A percentile compares a stretch with the other conserved stretches of the same genome.
Conservation (phyloP, 108 stramenopile species). For the Cylindrotheca closterium region DNA sequence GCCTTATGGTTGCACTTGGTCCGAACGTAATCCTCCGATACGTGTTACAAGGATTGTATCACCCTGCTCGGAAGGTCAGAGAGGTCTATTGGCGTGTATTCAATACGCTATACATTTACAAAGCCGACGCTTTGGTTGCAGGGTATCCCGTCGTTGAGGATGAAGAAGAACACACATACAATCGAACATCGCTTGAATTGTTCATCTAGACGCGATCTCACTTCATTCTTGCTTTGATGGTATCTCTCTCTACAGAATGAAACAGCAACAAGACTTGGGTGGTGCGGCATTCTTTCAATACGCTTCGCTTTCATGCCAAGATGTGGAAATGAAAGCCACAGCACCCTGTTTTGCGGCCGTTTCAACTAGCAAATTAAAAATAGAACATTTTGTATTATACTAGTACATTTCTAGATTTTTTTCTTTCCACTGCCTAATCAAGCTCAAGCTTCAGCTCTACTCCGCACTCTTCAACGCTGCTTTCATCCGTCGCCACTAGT, state of each 20-base stretch:
- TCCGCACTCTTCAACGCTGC: not conserved
- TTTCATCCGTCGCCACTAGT: not conserved
- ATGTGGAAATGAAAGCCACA: too few relatives aligned
- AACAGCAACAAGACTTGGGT: too few relatives aligned
- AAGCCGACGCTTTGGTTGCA: constrained; percentile 92
- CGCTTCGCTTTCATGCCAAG: too few relatives aligned
- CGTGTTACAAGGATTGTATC: constrained; percentile 95
- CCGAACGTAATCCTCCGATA: constrained; percentile 90
- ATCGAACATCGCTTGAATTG: constrained; percentile 88
- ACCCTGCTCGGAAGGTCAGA: constrained; percentile 97
- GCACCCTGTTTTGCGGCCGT: too few relatives aligned
- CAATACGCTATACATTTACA: constrained; percentile 98
- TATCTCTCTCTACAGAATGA: not conserved
- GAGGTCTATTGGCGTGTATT: constrained; percentile 99
- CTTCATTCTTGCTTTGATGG: not conserved
- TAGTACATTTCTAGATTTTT: too few relatives aligned
- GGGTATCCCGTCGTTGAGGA: constrained; percentile 90
- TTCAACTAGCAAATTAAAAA: too few relatives aligned
- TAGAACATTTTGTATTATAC: too few relatives aligned
- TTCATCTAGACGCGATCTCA: constrained; percentile 73
- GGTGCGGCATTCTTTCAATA: too few relatives aligned
- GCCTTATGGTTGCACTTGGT: constrained; percentile 94
- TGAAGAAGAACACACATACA: constrained; percentile 87
- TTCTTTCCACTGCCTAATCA: too few relatives aligned
- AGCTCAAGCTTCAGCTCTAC: not conserved